phyloP scores from a whole-genome alignment of 371 early-diverging fungal species.

The Rhizopus stolonifer region DNA sequence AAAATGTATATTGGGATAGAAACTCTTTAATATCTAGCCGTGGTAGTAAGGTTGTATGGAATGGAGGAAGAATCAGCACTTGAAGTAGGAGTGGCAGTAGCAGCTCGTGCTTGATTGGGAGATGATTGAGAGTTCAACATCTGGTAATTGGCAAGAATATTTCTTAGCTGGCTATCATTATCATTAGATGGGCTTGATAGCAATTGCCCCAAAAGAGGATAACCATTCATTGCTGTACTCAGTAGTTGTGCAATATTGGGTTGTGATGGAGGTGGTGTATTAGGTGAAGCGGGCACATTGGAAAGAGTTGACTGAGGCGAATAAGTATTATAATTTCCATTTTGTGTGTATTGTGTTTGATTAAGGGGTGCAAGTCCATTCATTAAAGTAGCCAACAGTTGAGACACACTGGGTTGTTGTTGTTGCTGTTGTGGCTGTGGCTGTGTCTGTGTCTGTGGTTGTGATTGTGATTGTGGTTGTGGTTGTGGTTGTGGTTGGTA shows the following conservation, averaged over 20 bases:
- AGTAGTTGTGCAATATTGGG: constrained; percentile 25
- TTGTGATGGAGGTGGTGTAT: neutral
- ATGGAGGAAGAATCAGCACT: neutral
- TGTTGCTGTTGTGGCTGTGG: constrained; percentile 5
- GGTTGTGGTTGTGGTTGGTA: neutral
- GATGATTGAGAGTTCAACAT: neutral
- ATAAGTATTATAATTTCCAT: neutral
- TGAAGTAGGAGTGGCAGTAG: neutral
- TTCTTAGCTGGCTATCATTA: constrained; percentile 7
- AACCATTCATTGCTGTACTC: constrained; percentile 24
- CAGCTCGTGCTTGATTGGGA: neutral
- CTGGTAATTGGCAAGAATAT: constrained; percentile 9
- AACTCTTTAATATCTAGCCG: constrained; percentile 1
- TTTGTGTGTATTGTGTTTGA: neutral
- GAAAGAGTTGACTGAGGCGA: neutral
- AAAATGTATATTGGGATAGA: neutral
- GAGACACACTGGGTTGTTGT: constrained; percentile 15
- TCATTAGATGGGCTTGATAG: neutral
- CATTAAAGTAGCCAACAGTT: constrained; percentile 24
- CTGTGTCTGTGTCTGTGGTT: neutral
- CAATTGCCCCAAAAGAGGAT: constrained; percentile 21
- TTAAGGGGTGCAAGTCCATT: constrained; percentile 11
- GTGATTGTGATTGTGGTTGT: too few species aligned
- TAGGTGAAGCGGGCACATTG: neutral
- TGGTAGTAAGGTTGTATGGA: constrained; percentile 1